Conservation (phyloP, 176 grass and related monocot genomes). For the Zoysia japonica region DNA sequence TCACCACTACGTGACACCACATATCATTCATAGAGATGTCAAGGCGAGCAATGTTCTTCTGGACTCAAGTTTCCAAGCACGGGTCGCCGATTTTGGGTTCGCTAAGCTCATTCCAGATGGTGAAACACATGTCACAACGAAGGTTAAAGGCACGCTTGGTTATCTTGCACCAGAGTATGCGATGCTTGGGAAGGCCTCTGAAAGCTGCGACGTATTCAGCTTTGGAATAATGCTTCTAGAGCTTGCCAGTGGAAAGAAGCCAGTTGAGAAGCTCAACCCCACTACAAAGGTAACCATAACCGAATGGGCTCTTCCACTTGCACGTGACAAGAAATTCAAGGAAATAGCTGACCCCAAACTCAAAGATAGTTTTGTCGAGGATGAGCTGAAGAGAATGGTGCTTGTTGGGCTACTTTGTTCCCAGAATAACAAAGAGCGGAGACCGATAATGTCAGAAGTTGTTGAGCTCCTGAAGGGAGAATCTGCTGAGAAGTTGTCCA, state of each 20-base stretch:
- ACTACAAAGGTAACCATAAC: constrained; percentile 56
- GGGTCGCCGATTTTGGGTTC: constrained; percentile 86
- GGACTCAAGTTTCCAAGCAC: constrained; percentile 62
- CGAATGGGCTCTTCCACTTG: constrained; percentile 73
- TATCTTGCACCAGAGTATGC: constrained; percentile 95
- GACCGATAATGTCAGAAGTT: constrained; percentile 80
- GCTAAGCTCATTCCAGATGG: constrained; percentile 89
- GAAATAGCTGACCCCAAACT: constrained; percentile 78
- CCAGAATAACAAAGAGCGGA: constrained; percentile 61
- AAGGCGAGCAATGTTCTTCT: constrained; percentile 90
- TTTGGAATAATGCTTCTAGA: constrained; percentile 78
- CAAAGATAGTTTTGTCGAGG: constrained; percentile 52
- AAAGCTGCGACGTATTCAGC: constrained; percentile 85
- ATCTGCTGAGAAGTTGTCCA: constrained; percentile 60
- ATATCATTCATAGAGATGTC: constrained; percentile 90
- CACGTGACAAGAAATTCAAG: constrained; percentile 58
- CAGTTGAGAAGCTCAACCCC: constrained; percentile 68
- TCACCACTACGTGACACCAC: constrained; percentile 65
- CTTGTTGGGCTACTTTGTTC: constrained; percentile 71
- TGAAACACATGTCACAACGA: constrained; percentile 89
- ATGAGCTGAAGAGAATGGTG: constrained; percentile 67
- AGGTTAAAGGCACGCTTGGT: constrained; percentile 88
- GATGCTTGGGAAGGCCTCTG: constrained; percentile 83
- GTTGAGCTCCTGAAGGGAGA: constrained; percentile 74
- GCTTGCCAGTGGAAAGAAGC: constrained; percentile 74